Evolutionary conservation across 169 alveolate species (phyloP), one percentile per base, ranked within the genome.

Genomic region (Eimeria maxima): DNA sequence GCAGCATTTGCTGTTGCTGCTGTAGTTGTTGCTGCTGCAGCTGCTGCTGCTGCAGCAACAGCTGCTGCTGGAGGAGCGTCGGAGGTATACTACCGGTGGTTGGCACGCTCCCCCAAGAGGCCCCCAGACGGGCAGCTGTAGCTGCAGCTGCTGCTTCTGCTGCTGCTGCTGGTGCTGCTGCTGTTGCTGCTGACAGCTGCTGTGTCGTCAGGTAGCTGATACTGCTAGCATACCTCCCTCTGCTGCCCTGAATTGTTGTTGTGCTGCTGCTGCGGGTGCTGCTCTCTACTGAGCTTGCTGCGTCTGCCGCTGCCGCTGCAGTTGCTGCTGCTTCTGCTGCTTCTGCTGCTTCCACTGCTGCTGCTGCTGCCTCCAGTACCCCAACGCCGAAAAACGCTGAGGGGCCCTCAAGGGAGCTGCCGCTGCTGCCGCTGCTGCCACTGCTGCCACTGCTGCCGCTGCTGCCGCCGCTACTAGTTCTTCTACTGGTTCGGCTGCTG

Each of bases 401-500:
- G 29, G 90, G 45, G 44, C 65, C 69, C 44, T 80, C 90, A 22
- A 80, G 45, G 6, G 90, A 80, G 50, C 90, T 45, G 27, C 90
- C 29, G 90, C 71, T 47, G 90, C 90, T 80, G 69, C 71, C 29
- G 69, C 90, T 24, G 44, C 90, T 80, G 90, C 69, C 33, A 71
- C 71, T 80, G 69, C 90, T 80, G 69, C 90, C 24, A 71, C 44
- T 47, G 71, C 90, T 80, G 90, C 90, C 50, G 90, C 90, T 44
- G 90, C 80, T 69, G 44, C 44, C 27, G 80, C 80, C 27, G 44
- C 74, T 65, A 65, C 57, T 27, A 22, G 29, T 16, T 42, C 42
- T 57, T 3, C 45, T 44, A 6, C 89, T 44, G 8, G 22, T 24
- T 44, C n/a, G 42, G 27, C 60, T 38, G 81, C 47, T 71, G 42